Conservation (phyloP, 169 alveolate genomes). For the Plasmodium vivax region DNA sequence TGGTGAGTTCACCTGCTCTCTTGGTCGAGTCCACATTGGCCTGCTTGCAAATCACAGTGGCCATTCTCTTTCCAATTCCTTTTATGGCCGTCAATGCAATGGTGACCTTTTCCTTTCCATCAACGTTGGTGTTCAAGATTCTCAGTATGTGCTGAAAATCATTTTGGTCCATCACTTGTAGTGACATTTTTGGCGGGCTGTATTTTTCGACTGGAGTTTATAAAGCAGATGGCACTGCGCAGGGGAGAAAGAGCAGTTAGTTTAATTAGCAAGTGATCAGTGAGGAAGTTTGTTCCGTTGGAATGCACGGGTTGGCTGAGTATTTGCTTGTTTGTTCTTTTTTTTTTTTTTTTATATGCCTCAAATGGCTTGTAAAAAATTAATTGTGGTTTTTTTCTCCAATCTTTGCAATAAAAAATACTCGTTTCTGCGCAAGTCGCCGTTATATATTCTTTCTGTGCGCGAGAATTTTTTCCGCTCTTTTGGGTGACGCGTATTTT, state of each 20-base stretch:
- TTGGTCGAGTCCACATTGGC: conserved; percentile 97
- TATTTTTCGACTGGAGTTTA: not conserved
- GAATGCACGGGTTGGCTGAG: not conserved
- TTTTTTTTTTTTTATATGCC: not conserved
- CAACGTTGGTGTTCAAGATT: conserved; percentile 99
- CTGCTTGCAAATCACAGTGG: conserved; percentile 96
- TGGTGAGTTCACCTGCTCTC: conserved; percentile 99
- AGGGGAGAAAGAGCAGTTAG: not conserved
- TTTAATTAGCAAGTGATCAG: not conserved
- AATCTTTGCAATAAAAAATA: not conserved
- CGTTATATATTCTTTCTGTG: not conserved
- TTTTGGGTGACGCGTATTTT: not conserved
- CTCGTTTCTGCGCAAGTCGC: not conserved
- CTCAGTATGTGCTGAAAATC: conserved; percentile 98
- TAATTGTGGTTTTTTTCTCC: not conserved
- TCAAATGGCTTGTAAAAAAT: not conserved
- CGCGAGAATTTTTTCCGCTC: not conserved
- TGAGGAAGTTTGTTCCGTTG: not conserved
- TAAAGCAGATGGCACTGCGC: not conserved
- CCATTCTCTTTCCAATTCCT: conserved; percentile 99
- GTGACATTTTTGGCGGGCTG: conserved; percentile 77
- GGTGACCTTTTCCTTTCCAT: conserved; percentile 97
- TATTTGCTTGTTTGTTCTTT: too few relatives aligned
- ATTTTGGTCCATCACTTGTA: conserved; percentile 83
- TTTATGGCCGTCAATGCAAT: conserved; percentile 97